These are phyloP conservation scores for Camellia sinensis DNA, from an alignment of 148 eudicot genomes.

Conservation along the genomic window DNA sequence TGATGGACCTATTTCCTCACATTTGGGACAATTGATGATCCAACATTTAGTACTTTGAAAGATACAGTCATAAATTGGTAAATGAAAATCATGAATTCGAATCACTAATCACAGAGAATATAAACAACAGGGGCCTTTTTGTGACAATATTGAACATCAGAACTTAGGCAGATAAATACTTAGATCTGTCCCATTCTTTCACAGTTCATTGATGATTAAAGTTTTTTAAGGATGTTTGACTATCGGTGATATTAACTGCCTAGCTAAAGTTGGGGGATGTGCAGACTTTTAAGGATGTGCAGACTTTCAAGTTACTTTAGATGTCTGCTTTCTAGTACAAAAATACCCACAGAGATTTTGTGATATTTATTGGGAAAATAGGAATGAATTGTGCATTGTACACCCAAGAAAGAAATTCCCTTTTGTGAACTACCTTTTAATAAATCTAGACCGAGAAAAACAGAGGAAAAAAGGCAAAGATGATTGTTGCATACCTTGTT, in stretches of 20 bases:
- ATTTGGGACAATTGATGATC: too few relatives aligned
- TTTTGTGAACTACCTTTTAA: too few relatives aligned
- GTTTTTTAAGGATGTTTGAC: not conserved
- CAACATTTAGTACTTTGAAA: not conserved
- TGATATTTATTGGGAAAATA: too few relatives aligned
- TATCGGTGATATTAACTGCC: not conserved
- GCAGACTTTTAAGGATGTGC: too few relatives aligned
- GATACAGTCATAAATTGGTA: not conserved
- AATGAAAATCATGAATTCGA: not conserved
- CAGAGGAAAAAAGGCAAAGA: not conserved
- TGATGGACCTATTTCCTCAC: too few relatives aligned
- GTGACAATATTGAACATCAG: not conserved
- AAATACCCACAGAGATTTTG: not conserved
- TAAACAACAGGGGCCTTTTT: not conserved
- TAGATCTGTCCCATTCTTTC: not conserved
- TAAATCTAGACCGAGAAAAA: too few relatives aligned
- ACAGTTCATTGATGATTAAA: not conserved
- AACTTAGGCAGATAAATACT: not conserved
- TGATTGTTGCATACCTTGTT: slow-evolving; percentile 15
- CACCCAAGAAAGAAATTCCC: not conserved
- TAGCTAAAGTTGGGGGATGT: not conserved
- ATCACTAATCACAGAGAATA: not conserved
- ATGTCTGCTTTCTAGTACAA: not conserved
- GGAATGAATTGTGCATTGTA: not conserved
- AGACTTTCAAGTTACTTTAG: not conserved